These are phyloP conservation scores for Ceratobasidium sp. DNA, from an alignment of 1,284 basidiomycete species.

Conservation along the genomic window DNA sequence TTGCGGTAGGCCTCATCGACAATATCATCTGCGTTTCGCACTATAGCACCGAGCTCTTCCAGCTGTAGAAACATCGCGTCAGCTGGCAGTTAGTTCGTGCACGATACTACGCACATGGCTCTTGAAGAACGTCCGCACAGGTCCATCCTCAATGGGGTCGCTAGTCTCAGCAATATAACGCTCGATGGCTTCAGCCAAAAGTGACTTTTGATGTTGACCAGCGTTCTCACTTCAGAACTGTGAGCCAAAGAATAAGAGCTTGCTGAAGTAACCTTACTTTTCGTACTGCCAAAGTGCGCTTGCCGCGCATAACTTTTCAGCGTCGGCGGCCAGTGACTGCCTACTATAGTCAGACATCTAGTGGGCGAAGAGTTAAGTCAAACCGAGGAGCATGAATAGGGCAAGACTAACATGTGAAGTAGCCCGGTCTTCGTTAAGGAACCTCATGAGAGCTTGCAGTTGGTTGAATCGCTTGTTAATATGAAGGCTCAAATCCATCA, in stretches of 20 bases:
- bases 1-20: constrained; percentile 49
- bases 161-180: constrained; percentile 68
- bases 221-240: not conserved
- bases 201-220: constrained; percentile 62
- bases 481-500: constrained; percentile 85
- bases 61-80: constrained; percentile 43
- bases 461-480: constrained; percentile 81
- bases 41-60: constrained; percentile 48
- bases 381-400: not conserved
- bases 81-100: not conserved
- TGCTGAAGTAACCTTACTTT: constrained; percentile 69
- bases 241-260: not conserved
- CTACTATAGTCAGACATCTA: constrained; percentile 86
- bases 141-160: constrained; percentile 47
- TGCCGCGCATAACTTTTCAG: constrained; percentile 88
- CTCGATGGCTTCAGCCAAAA: constrained; percentile 75
- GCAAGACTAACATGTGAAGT: constrained; percentile 71
- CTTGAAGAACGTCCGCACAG: constrained; percentile 83
- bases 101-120: constrained; percentile 64
- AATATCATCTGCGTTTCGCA: constrained; percentile 53
- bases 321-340: constrained; percentile 84
- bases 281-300: constrained; percentile 88
- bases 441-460: constrained; percentile 85
- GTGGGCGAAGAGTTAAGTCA: constrained; percentile 31
- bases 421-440: constrained; percentile 88